phyloP scores from a whole-genome alignment of 164 flowering plant species.

The Tinospora cordifolia region DNA sequence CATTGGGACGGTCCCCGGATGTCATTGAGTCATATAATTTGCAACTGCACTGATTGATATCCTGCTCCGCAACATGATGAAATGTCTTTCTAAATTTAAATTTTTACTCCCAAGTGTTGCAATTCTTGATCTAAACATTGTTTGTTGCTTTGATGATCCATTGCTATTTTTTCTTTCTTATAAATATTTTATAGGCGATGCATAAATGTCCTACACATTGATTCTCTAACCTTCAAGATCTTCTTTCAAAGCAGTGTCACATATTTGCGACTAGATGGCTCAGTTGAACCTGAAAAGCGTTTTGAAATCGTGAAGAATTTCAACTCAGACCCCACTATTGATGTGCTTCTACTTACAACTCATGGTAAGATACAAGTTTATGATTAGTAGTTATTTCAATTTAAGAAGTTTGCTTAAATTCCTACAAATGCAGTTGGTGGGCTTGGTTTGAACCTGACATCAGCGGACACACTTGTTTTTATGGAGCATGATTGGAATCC shows the following conservation, averaged over 20 bases:
- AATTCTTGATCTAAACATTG: not conserved
- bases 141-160: not conserved
- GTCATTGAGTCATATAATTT: not conserved
- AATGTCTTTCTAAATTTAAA: not conserved
- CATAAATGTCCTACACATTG: not conserved
- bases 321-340: slow-evolving; percentile 98
- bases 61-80: too few species aligned
- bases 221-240: slow-evolving; percentile 9
- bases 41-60: too few species aligned
- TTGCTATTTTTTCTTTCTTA: not conserved
- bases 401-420: slow-evolving; percentile 1
- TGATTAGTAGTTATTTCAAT: slow-evolving; percentile 1
- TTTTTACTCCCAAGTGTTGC: not conserved
- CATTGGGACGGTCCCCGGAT: not conserved
- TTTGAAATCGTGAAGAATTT: slow-evolving; percentile 95
- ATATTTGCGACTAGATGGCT: slow-evolving; percentile 92
- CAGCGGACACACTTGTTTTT: slow-evolving; percentile 94
- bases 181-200: not conserved
- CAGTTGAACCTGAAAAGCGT: slow-evolving; percentile 84
- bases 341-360: slow-evolving; percentile 85
- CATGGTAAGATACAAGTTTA: slow-evolving; percentile 53
- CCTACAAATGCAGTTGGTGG: slow-evolving; percentile 80
- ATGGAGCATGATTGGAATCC: slow-evolving; percentile 99
- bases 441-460: slow-evolving; percentile 93
- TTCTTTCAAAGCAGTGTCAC: slow-evolving; percentile 56